Evolutionary conservation across 371 early-diverging fungal genomes (phyloP), one percentile per base, ranked within the genome.

Genomic region (Zychaea mexicana): DNA sequence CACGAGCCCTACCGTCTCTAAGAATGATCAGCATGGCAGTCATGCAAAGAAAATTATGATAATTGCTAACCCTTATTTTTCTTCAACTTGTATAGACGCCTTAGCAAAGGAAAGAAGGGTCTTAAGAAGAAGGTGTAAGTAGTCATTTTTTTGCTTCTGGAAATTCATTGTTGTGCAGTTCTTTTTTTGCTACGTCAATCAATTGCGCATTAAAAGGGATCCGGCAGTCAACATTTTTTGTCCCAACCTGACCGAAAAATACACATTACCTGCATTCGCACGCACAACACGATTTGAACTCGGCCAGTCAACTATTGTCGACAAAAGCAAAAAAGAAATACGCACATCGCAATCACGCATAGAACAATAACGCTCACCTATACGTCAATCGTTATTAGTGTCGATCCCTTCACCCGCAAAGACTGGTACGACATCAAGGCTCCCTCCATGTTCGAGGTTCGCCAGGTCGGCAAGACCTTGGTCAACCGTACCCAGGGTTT

Each of bases 351-450:
- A 24, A n/a, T n/a, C n/a, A n/a, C n/a, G n/a, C n/a, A n/a, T n/a
- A n/a, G n/a, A n/a, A n/a, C n/a, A n/a, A n/a, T n/a, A n/a, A n/a
- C n/a, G n/a, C n/a, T n/a, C 49, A 21, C 36, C 36, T 61, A 24
- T 30, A 52, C 38, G n/a, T 32, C 53, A 30, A 26, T 61, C 47
- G 49, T 32, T 27, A 67, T 17, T 72, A 93, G 91, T 73, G 88
- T 95, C 72, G 96, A 96, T 81, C 95, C 96, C 83, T 96, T 94
- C 92, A 88, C 93, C 88, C 95, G 98, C 77, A 99, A 99, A 90
- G 99, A 99, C 83, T 98, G 99, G 99, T 99, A 97, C 83, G 97
- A 97, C 81, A 90, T 99, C 90, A 95, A 96, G 87, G 98, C 97
- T 66, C 99, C 99, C 69, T 90, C 94, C 77, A 89, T 96, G 83